Percentiles rank a stretch among this genome's conserved stretches.
Evolutionary conservation across 1,139 yeast species (phyloP).

Genomic region (Geotrichum siamense): DNA sequence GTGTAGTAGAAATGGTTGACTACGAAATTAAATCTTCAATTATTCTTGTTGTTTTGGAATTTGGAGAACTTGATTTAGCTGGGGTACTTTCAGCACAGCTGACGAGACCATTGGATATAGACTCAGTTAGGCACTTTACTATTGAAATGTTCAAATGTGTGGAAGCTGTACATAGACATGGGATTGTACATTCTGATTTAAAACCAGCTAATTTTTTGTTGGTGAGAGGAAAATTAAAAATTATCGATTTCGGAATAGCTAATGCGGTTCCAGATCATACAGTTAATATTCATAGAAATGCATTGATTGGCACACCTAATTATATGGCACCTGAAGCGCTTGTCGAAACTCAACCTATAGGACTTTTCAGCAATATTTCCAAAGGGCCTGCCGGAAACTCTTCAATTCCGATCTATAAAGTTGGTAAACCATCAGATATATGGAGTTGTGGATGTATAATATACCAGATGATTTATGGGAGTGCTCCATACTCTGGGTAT

Average conservation of each 20-base stretch:
- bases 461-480: conserved; percentile 91
- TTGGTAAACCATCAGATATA: conserved; percentile 91
- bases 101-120: conserved; percentile 51
- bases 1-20: conserved; percentile 77
- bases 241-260: conserved; percentile 95
- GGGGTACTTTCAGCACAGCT: conserved; percentile 62
- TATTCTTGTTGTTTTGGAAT: conserved; percentile 80
- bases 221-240: conserved; percentile 75
- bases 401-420: conserved; percentile 46
- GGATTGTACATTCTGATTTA: conserved; percentile 87
- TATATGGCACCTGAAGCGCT: conserved; percentile 98
- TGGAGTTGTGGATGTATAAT: conserved; percentile 98
- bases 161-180: conserved; percentile 77
- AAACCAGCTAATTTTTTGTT: conserved; percentile 93
- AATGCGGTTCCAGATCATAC: conserved; percentile 93
- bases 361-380: conserved; percentile 12
- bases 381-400: conserved; percentile 21
- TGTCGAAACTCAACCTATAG: conserved; percentile 45
- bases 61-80: conserved; percentile 89
- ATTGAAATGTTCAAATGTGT: conserved; percentile 79
- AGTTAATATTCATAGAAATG: conserved; percentile 78
- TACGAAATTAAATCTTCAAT: conserved; percentile 60
- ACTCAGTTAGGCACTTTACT: conserved; percentile 76
- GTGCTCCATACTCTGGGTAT: conserved; percentile 81
- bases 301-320: conserved; percentile 92